Conservation (phyloP, 1,284 basidiomycete species). For the Entoloma clypeatum region DNA sequence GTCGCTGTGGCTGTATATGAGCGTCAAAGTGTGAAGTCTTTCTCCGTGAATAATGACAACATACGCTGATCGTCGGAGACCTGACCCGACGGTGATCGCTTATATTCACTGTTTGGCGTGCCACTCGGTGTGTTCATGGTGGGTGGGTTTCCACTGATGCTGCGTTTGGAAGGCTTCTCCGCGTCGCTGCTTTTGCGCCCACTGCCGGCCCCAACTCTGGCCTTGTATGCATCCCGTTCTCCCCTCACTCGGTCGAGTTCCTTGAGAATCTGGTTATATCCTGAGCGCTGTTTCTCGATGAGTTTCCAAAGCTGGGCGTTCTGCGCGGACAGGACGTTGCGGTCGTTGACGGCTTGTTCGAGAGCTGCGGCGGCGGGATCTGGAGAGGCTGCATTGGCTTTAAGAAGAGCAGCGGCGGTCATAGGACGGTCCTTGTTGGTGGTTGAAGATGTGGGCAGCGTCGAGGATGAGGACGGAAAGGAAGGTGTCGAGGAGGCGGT, state of each 20-base stretch:
- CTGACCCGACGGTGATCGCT: conserved; percentile 33
- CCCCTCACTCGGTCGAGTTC: conserved; percentile 76
- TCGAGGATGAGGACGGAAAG: conserved; percentile 24
- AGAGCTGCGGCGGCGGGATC: conserved; percentile 66
- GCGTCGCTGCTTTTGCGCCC: conserved; percentile 22
- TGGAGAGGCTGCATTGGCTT: conserved; percentile 43
- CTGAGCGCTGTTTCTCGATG: conserved; percentile 80
- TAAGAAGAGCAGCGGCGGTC: conserved; percentile 54
- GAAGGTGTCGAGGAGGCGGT: conserved; percentile 25
- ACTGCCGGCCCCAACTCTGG: conserved; percentile 31
- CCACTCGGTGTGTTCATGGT: conserved; percentile 1
- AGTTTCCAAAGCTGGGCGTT: conserved; percentile 90
- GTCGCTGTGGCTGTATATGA: conserved; percentile 21
- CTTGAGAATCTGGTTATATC: conserved; percentile 69
- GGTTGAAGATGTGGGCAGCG: conserved; percentile 13
- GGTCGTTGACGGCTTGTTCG: conserved; percentile 69
- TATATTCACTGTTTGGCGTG: conserved; percentile 23
- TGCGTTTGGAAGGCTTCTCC: conserved; percentile 18
- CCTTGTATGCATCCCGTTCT: conserved; percentile 71
- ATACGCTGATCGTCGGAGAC: conserved; percentile 54
- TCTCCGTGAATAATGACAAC: conserved; percentile 21
- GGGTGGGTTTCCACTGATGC: conserved; percentile 14
- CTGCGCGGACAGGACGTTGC: conserved; percentile 75
- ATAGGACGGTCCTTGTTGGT: conserved; percentile 29
- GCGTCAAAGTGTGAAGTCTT: conserved; percentile 4